Conservation (phyloP, 208 protist species). For the Entamoeba histolytica region DNA sequence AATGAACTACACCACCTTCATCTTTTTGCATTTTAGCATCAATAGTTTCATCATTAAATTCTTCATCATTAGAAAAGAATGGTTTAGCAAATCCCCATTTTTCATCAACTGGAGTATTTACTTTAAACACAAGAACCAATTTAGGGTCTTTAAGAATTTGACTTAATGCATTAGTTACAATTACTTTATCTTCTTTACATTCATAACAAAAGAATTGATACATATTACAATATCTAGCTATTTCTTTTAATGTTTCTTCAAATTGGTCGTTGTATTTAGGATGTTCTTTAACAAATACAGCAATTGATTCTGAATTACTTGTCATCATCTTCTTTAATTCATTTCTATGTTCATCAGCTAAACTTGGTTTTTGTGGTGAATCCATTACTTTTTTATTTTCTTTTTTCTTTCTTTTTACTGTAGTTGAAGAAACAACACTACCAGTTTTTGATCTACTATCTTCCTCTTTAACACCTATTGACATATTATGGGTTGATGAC, state of each 20-base stretch:
- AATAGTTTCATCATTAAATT: too few species aligned
- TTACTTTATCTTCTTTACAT: not conserved
- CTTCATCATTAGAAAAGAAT: not conserved
- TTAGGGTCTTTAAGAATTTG: not conserved
- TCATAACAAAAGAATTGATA: not conserved
- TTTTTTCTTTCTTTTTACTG: not conserved
- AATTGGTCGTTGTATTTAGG: not conserved
- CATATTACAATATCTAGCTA: not conserved
- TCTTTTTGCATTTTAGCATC: too few species aligned
- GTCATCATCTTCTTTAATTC: not conserved
- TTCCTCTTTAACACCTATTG: not conserved
- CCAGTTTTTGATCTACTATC: not conserved
- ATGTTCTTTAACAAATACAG: not conserved
- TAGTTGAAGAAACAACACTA: not conserved
- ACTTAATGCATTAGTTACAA: not conserved
- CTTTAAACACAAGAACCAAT: not conserved
- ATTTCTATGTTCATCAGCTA: not conserved
- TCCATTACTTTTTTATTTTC: not conserved
- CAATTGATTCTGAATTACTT: not conserved
- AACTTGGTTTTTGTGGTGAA: not conserved
- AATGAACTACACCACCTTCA: too few species aligned
- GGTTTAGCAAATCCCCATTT: not conserved
- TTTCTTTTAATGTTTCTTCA: not conserved
- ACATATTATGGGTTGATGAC: not conserved
- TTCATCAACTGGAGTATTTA: not conserved